Conservation (phyloP, 768 basidiomycete genomes). For the Hortiboletus campestris region DNA sequence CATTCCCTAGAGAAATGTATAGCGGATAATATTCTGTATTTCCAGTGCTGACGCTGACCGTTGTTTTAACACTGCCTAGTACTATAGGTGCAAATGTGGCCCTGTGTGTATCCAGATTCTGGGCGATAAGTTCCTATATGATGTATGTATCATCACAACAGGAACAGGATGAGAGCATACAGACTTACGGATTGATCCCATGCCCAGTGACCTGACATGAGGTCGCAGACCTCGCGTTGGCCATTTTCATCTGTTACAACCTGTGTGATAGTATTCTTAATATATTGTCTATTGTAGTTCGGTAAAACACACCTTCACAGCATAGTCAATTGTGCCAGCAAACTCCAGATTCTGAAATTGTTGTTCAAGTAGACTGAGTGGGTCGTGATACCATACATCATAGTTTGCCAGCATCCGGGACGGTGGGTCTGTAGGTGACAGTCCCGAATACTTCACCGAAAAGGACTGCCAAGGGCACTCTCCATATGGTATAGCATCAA, state of each 20-base stretch:
- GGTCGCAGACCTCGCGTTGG: background rate
- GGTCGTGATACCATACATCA: background rate
- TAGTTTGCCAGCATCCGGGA: background rate
- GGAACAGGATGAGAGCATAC: no score
- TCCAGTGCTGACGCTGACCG: constrained; percentile 11
- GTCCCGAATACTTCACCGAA: background rate
- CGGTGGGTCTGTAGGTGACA: background rate
- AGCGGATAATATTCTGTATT: constrained; percentile 17
- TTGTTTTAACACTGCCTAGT: constrained; percentile 19
- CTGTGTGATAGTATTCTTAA: no score
- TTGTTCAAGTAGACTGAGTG: background rate
- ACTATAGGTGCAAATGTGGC: constrained; percentile 14
- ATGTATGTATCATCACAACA: no score
- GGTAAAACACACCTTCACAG: background rate
- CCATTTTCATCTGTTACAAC: background rate
- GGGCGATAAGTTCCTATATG: constrained; percentile 28
- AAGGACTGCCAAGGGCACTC: background rate
- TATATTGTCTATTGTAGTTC: no score
- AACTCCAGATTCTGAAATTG: background rate
- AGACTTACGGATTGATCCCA: constrained; percentile 5
- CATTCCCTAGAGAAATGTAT: constrained; percentile 17
- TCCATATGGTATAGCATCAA: background rate
- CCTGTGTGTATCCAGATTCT: constrained; percentile 13
- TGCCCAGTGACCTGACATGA: constrained; percentile 14
- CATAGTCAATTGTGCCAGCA: background rate